Conservation (phyloP, 176 grass and related monocot genomes). For the Carex parvula region DNA sequence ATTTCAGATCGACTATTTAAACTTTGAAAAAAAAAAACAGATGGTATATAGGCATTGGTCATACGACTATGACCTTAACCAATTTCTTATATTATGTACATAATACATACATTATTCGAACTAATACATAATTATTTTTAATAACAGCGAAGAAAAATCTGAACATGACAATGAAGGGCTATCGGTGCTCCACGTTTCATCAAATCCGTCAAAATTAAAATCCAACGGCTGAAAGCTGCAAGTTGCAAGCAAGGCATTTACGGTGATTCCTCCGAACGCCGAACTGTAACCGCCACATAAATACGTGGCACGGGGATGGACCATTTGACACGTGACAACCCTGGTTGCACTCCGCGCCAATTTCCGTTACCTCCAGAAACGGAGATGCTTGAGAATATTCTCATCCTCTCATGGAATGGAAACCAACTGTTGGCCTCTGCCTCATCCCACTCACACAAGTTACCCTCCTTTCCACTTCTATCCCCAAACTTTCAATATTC, state of each 20-base stretch:
- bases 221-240: background rate
- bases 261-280: background rate
- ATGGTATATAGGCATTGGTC: no score
- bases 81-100: no score
- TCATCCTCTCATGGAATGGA: conserved; percentile 44
- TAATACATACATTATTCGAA: no score
- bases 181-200: no score
- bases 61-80: no score
- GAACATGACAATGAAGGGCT: no score
- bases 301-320: background rate
- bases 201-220: background rate
- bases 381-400: conserved; percentile 49
- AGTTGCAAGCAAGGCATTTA: background rate
- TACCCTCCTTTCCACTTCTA: background rate
- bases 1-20: no score
- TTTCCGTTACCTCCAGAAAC: conserved; percentile 11
- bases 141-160: no score
- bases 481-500: background rate
- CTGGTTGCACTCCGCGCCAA: background rate
- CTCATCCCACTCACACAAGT: background rate
- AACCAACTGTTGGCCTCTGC: background rate
- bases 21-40: no score
- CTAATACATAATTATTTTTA: no score
- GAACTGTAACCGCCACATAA: background rate
- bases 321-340: background rate